These are phyloP conservation scores for Alternaria ventricosa DNA, from an alignment of 2,329 filamentous ascomycete genomes.

Conservation along the genomic window DNA sequence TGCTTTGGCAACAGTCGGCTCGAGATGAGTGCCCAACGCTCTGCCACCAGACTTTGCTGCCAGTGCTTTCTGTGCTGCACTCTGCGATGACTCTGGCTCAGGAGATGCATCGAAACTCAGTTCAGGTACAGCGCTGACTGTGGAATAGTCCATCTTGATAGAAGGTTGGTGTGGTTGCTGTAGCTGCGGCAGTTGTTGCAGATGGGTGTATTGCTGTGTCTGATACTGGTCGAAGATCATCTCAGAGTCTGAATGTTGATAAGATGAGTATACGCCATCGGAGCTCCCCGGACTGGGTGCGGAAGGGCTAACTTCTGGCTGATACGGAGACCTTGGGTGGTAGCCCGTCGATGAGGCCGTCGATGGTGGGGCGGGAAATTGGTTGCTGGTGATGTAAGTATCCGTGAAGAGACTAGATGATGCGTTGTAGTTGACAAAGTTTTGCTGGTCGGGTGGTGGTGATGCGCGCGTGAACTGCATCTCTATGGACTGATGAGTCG, in stretches of 20 bases:
- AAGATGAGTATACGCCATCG: constrained; percentile 35
- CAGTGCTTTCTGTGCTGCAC: constrained; percentile 28
- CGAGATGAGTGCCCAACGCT: constrained; percentile 48
- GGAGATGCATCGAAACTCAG: constrained; percentile 32
- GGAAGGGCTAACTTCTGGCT: constrained; percentile 35
- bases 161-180: constrained; percentile 5
- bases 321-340: constrained; percentile 24
- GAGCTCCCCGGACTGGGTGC: constrained; percentile 40
- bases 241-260: constrained; percentile 34
- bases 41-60: constrained; percentile 45
- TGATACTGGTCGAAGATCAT: constrained; percentile 28
- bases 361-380: constrained; percentile 28
- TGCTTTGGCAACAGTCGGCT: constrained; percentile 47
- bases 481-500: constrained; percentile 28
- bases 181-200: constrained; percentile 5
- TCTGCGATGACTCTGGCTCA: constrained; percentile 31
- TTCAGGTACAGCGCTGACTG: constrained; percentile 20
- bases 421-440: constrained; percentile 38
- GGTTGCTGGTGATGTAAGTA: constrained; percentile 26
- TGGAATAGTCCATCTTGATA: constrained; percentile 9
- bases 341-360: constrained; percentile 29
- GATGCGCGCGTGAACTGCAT: constrained; percentile 32
- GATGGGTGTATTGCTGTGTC: constrained; percentile 13
- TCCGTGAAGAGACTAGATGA: constrained; percentile 34
- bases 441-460: constrained; percentile 32